Conservation (phyloP, 352 stramenopile genomes). For the Globisporangium cylindrosporum region DNA sequence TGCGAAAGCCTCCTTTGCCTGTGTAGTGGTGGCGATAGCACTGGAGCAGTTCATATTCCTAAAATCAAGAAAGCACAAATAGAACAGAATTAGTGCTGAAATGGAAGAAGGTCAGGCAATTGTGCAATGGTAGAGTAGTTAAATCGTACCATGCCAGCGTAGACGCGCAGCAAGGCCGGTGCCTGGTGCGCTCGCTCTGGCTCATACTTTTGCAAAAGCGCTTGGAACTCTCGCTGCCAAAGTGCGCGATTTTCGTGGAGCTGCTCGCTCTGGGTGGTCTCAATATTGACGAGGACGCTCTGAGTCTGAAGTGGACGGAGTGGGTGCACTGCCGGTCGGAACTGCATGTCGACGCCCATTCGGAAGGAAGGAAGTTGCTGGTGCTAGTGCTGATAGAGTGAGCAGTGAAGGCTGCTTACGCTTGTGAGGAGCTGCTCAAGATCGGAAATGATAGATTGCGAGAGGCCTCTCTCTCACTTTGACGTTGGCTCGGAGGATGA, state of each 20-base stretch:
- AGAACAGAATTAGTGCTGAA: background rate
- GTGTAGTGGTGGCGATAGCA: conserved; percentile 71
- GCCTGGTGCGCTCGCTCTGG: conserved; percentile 34
- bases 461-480: background rate
- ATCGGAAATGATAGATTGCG: background rate
- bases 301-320: background rate
- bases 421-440: background rate
- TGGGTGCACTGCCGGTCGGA: conserved; percentile 1
- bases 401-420: background rate
- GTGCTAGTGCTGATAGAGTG: background rate
- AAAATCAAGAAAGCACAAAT: background rate
- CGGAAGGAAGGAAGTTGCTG: background rate
- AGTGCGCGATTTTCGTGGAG: conserved; percentile 5
- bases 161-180: conserved; percentile 41
- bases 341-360: conserved; percentile 2
- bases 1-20: conserved; percentile 38
- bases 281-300: background rate
- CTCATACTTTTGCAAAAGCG: conserved; percentile 45
- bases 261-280: background rate
- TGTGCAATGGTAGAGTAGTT: background rate
- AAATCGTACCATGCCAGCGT: conserved; percentile 37
- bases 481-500: no score
- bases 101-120: background rate
- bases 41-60: conserved; percentile 60
- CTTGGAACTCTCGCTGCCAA: conserved; percentile 30